These are phyloP conservation scores for Ilyonectria sp. DNA, from an alignment of 2,329 filamentous ascomycete species.

Conservation along the genomic window DNA sequence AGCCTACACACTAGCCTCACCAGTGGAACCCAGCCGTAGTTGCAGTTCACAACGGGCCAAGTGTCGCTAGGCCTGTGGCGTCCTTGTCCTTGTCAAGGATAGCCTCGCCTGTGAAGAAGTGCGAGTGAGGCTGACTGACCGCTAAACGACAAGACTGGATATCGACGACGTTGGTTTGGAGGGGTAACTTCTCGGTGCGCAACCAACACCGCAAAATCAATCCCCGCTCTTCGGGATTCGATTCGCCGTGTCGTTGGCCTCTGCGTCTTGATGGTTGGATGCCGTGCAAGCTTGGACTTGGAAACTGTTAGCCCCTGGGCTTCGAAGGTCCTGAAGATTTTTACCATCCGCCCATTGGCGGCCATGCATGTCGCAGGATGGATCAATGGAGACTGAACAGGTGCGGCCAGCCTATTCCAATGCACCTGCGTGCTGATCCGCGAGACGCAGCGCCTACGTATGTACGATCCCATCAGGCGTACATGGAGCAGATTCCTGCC, in stretches of 20 bases:
- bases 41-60: conserved; percentile 24
- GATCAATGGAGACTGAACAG: neutral
- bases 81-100: conserved; percentile 42
- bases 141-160: conserved; percentile 41
- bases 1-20: conserved; percentile 36
- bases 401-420: conserved; percentile 10
- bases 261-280: conserved; percentile 12
- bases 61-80: conserved; percentile 10
- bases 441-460: conserved; percentile 17
- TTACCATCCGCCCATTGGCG: conserved; percentile 9
- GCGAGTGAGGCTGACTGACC: conserved; percentile 51
- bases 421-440: conserved; percentile 14
- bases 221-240: conserved; percentile 22
- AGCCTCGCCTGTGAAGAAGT: conserved; percentile 43
- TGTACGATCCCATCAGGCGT: conserved; percentile 25
- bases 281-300: conserved; percentile 19
- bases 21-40: conserved; percentile 32
- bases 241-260: conserved; percentile 11
- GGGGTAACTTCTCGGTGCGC: conserved; percentile 24
- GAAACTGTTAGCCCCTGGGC: conserved; percentile 11
- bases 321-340: conserved; percentile 7
- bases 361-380: conserved; percentile 1
- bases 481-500: conserved; percentile 25
- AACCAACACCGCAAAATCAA: neutral
- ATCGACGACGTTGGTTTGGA: conserved; percentile 39